phyloP scores from a whole-genome alignment of 129 eudicot species.

The Helichrysum umbraculigerum region DNA sequence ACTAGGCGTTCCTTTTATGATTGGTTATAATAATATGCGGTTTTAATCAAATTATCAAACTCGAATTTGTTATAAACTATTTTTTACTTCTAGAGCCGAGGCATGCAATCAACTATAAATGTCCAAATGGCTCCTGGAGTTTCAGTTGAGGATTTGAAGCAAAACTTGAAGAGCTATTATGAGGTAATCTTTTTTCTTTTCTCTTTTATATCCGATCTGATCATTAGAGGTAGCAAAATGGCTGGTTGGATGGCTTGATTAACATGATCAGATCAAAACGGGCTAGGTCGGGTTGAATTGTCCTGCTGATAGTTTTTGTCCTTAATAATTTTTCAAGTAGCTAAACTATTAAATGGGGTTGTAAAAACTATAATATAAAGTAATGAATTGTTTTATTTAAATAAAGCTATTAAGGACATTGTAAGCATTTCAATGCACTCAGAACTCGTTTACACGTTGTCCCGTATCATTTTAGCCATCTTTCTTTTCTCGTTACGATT shows the following conservation, averaged over 20 bases:
- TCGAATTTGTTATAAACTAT: not conserved
- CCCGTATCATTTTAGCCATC: not conserved
- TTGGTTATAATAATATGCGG: not conserved
- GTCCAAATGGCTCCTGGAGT: constrained; percentile 88
- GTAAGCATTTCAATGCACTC: not conserved
- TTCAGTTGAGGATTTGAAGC: constrained; percentile 68
- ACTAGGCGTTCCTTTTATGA: not conserved
- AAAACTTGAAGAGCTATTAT: constrained; percentile 53
- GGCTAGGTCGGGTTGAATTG: not conserved
- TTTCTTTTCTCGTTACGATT: not conserved
- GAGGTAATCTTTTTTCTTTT: constrained; percentile 45
- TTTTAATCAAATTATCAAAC: not conserved
- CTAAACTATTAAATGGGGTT: not conserved
- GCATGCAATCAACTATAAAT: constrained; percentile 98
- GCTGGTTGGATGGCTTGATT: not conserved
- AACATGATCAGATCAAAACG: not conserved
- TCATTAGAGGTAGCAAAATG: not conserved
- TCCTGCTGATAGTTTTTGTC: not conserved
- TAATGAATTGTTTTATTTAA: not conserved
- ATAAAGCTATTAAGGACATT: not conserved
- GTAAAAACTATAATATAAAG: not conserved
- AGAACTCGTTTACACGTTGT: not conserved
- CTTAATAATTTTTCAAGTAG: not conserved
- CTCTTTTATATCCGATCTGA: not conserved
- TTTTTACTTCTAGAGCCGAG: constrained; percentile 69